Evolutionary conservation across 192 early-diverging fungal genomes (phyloP).

Genomic region (Geranomyces michiganensis): DNA sequence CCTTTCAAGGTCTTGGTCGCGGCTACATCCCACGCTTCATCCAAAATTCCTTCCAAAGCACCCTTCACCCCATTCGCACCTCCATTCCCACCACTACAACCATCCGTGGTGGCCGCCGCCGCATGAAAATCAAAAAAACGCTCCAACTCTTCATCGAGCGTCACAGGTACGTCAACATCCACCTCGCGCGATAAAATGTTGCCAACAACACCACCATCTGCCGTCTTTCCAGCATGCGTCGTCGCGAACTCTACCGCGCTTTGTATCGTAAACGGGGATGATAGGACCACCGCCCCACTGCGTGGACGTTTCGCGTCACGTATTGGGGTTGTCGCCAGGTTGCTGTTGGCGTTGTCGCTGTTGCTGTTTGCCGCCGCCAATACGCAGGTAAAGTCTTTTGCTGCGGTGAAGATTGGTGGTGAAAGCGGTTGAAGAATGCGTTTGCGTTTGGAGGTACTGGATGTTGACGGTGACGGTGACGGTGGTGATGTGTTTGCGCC

Average conservation of each 20-base stretch:
- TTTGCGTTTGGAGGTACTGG: not conserved
- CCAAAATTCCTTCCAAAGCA: not conserved
- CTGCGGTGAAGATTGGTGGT: conserved; percentile 8
- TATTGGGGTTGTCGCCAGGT: too few relatives aligned
- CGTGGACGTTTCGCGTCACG: too few relatives aligned
- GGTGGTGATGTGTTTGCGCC: too few relatives aligned
- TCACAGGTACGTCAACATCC: not conserved
- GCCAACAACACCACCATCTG: not conserved
- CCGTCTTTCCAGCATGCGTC: not conserved
- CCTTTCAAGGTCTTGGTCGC: not conserved
- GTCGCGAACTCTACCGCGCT: not conserved
- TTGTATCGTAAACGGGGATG: not conserved
- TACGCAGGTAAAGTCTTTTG: not conserved
- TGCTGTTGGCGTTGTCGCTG: not conserved
- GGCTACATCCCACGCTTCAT: conserved; percentile 1
- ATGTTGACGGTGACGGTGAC: too few relatives aligned
- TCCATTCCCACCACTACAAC: too few relatives aligned
- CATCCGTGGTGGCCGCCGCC: not conserved
- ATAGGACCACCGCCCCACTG: too few relatives aligned
- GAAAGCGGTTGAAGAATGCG: not conserved
- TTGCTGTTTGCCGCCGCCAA: not conserved
- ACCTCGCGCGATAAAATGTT: not conserved
- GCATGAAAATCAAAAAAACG: conserved; percentile 28
- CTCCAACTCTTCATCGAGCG: conserved; percentile 15
- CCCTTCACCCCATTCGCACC: not conserved